phyloP scores from a whole-genome alignment of 148 eudicot species.

The Persicaria maculosa region DNA sequence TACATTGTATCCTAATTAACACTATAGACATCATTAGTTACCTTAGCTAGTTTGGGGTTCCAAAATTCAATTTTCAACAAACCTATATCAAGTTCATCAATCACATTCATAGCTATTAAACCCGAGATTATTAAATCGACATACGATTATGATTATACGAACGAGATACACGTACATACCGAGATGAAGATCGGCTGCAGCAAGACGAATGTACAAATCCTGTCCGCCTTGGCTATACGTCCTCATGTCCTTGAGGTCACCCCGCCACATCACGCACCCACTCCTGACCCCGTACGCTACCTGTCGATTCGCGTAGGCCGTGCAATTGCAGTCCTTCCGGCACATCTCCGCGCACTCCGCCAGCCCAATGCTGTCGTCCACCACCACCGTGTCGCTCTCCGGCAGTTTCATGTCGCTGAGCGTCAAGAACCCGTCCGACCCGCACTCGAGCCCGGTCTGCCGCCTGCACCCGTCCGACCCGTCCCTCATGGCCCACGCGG shows the following conservation, averaged over 20 bases:
- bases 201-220: slow-evolving; percentile 27
- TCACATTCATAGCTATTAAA: too few relatives aligned
- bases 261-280: slow-evolving; percentile 36
- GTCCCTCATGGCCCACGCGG: slow-evolving; percentile 37
- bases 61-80: too few relatives aligned
- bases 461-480: slow-evolving; percentile 39
- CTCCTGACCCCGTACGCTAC: slow-evolving; percentile 21
- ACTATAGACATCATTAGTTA: too few relatives aligned
- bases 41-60: too few relatives aligned
- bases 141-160: too few relatives aligned
- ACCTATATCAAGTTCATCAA: too few relatives aligned
- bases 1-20: too few relatives aligned
- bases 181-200: slow-evolving; percentile 15
- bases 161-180: slow-evolving; percentile 22
- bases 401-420: slow-evolving; percentile 62
- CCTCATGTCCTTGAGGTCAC: slow-evolving; percentile 29
- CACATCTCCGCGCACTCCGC: slow-evolving; percentile 42
- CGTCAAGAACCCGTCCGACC: slow-evolving; percentile 35
- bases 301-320: slow-evolving; percentile 33
- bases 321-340: slow-evolving; percentile 50
- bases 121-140: too few relatives aligned
- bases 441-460: slow-evolving; percentile 23
- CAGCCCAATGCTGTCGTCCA: slow-evolving; percentile 23
- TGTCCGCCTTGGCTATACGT: slow-evolving; percentile 33
- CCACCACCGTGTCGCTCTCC: slow-evolving; percentile 30